Evolutionary conservation across 75 land plant species (phyloP).

Genomic region (Cupressus sempervirens): DNA sequence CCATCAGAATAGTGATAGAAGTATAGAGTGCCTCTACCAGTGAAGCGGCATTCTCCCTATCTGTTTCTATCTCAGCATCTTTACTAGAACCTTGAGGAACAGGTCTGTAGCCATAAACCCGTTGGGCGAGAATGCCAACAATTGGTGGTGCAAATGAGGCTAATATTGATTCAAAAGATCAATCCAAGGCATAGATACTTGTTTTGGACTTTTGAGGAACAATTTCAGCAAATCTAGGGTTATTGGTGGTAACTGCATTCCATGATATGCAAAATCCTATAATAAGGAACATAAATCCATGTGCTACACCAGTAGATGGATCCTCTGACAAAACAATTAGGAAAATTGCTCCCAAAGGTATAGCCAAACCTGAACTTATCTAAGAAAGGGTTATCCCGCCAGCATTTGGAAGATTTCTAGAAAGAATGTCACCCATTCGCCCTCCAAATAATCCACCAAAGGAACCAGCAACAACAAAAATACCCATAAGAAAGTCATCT

Average conservation of each 20-base stretch:
- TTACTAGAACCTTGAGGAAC: no score
- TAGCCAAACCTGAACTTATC: constrained; percentile 81
- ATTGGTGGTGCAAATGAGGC: no score
- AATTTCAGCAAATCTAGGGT: constrained; percentile 86
- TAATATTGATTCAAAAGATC: no score
- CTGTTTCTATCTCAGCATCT: no score
- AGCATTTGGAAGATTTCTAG: constrained; percentile 53
- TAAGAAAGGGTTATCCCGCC: constrained; percentile 76
- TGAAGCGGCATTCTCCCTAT: constrained; percentile 61
- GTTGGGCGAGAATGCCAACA: no score
- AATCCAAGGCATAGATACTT: no score
- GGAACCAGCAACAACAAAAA: constrained; percentile 50
- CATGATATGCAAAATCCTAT: constrained; percentile 69
- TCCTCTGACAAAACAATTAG: constrained; percentile 52
- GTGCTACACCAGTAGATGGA: constrained; percentile 38
- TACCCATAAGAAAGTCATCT: constrained; percentile 52
- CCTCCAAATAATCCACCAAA: constrained; percentile 86
- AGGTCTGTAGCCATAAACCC: no score
- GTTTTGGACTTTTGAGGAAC: constrained; percentile 17
- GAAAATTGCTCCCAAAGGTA: constrained; percentile 58
- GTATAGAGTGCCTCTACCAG: constrained; percentile 73
- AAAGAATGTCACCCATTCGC: constrained; percentile 58
- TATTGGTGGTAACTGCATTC: constrained; percentile 80
- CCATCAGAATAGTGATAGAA: constrained; percentile 61
- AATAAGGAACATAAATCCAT: constrained; percentile 56